These are phyloP conservation scores for Entomortierella beljakovae DNA, from an alignment of 192 early-diverging fungal genomes.

Conservation along the genomic window DNA sequence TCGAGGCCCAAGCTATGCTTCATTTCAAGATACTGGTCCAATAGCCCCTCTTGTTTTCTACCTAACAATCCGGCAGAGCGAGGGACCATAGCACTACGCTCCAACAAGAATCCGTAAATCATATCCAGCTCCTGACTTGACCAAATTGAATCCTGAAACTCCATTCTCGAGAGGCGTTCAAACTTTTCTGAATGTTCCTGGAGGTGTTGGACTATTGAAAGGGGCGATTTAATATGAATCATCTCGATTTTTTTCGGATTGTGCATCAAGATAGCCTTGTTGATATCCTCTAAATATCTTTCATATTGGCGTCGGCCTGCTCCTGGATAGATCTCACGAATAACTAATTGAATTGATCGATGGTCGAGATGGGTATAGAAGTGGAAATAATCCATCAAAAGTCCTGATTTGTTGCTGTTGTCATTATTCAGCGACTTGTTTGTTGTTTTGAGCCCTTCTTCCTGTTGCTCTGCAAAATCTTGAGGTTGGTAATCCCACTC, in stretches of 20 bases:
- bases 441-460: background rate
- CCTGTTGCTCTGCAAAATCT: background rate
- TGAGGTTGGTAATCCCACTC: background rate
- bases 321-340: slow-evolving; percentile 31
- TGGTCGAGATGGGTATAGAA: slow-evolving; percentile 34
- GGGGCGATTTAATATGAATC: slow-evolving; percentile 19
- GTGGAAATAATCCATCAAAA: slow-evolving; percentile 34
- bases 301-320: slow-evolving; percentile 37
- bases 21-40: background rate
- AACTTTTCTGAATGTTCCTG: slow-evolving; percentile 6
- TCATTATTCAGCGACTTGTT: background rate
- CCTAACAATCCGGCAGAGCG: background rate
- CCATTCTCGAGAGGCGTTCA: slow-evolving; percentile 16
- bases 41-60: background rate
- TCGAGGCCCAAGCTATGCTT: background rate
- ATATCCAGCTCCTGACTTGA: slow-evolving; percentile 13
- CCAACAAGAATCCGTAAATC: slow-evolving; percentile 24
- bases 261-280: slow-evolving; percentile 27
- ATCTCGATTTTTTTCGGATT: slow-evolving; percentile 19
- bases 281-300: slow-evolving; percentile 22
- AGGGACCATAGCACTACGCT: slow-evolving; percentile 17
- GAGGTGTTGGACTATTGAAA: slow-evolving; percentile 14
- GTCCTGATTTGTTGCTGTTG: background rate
- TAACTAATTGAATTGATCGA: slow-evolving; percentile 10
- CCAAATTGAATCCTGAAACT: slow-evolving; percentile 29